Conservation (phyloP, 352 stramenopile species). For the Blastocystis sp. region DNA sequence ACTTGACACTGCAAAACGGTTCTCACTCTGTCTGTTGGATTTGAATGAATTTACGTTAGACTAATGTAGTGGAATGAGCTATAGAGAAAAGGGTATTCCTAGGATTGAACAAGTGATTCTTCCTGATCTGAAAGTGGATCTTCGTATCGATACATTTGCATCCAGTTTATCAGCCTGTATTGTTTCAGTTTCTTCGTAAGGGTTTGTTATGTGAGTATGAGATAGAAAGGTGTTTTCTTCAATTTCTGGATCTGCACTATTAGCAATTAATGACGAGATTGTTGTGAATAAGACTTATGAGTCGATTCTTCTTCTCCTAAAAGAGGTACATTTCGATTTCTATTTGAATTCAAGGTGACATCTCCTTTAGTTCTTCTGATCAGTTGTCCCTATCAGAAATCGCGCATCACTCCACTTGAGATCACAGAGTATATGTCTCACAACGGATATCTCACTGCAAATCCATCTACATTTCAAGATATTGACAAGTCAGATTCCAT, state of each 20-base stretch:
- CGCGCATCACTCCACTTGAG: not conserved
- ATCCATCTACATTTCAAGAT: not conserved
- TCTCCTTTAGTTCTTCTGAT: not conserved
- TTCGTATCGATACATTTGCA: not conserved
- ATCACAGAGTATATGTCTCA: not conserved
- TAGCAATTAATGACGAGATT: conserved; percentile 22
- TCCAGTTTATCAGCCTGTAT: not conserved
- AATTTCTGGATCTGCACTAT: not conserved
- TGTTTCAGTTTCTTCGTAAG: conserved; percentile 25
- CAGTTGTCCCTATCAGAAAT: conserved; percentile 7
- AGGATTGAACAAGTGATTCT: conserved; percentile 22
- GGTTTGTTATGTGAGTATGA: not conserved
- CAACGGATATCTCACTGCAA: not conserved
- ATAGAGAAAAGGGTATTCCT: not conserved
- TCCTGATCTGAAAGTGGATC: not conserved
- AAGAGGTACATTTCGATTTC: not conserved
- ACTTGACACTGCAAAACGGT: not conserved
- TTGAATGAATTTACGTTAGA: not conserved
- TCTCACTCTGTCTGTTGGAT: not conserved
- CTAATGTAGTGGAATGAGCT: not conserved
- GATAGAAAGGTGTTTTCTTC: not conserved
- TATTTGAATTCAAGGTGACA: not conserved
- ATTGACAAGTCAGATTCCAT: not conserved
- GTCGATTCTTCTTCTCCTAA: not conserved
- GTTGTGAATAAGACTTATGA: conserved; percentile 21